phyloP scores from a whole-genome alignment of 2,329 filamentous ascomycete genomes.

The Verticillium tricorpus region DNA sequence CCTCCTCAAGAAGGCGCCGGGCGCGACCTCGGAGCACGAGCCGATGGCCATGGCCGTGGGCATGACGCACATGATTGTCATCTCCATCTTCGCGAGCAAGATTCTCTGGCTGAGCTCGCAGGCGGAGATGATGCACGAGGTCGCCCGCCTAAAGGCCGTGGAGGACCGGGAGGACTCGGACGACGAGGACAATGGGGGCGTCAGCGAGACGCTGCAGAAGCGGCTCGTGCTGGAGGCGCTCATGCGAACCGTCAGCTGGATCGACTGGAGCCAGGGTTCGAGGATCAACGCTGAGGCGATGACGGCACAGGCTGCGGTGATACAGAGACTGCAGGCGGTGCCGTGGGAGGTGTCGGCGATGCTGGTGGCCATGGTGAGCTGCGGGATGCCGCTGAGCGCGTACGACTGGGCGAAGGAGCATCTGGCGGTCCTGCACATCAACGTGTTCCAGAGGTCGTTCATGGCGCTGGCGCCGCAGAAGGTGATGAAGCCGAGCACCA shows the following conservation, averaged over 20 bases:
- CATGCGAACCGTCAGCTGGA: background rate
- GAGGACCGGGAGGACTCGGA: background rate
- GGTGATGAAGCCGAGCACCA: background rate
- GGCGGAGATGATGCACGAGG: background rate
- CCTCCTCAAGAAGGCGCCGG: background rate
- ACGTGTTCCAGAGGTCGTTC: background rate
- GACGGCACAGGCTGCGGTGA: background rate
- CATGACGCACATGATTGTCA: background rate
- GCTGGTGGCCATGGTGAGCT: constrained; percentile 1
- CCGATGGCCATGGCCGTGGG: background rate
- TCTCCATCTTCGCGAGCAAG: background rate
- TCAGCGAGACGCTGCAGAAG: background rate
- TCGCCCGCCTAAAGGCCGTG: background rate
- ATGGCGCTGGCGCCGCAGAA: background rate
- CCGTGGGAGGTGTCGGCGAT: background rate
- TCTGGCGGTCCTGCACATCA: background rate
- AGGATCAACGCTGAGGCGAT: background rate
- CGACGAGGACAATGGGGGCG: background rate
- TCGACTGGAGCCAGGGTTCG: background rate
- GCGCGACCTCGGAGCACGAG: background rate
- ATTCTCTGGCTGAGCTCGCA: background rate
- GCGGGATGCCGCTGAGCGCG: background rate
- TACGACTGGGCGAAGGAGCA: background rate
- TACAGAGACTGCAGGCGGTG: background rate
- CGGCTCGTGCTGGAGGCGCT: background rate